Evolutionary conservation across 108 stramenopile species (phyloP).

Genomic region (Cyclostephanos invisitatus): DNA sequence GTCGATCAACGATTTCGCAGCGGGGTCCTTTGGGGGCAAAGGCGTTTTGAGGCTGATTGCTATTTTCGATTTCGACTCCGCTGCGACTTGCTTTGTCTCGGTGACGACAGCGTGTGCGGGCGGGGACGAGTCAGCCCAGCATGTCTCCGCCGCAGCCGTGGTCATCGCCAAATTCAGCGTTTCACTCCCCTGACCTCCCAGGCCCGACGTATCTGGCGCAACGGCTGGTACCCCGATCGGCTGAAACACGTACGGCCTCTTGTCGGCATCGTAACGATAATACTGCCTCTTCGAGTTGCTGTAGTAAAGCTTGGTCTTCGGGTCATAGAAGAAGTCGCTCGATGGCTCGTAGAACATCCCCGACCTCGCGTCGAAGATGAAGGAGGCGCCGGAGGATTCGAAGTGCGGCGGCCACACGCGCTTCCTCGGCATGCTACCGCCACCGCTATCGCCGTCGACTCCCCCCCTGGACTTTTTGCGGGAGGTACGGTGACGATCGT

Average conservation of each 20-base stretch:
- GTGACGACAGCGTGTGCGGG: neutral
- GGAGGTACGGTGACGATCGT: neutral
- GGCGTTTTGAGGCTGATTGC: slow-evolving; percentile 51
- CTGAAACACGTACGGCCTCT: slow-evolving; percentile 29
- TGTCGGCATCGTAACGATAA: slow-evolving; percentile 50
- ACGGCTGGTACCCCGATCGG: slow-evolving; percentile 19
- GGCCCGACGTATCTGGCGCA: neutral
- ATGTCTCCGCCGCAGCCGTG: neutral
- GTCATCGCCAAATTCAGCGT: neutral
- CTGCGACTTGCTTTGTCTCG: slow-evolving; percentile 23
- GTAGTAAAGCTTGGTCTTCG: slow-evolving; percentile 82
- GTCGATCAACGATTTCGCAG: slow-evolving; percentile 9
- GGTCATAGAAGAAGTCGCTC: slow-evolving; percentile 83
- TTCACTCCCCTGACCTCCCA: neutral
- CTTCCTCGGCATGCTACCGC: slow-evolving; percentile 8
- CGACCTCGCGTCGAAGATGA: slow-evolving; percentile 71
- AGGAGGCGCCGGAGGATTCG: slow-evolving; percentile 65
- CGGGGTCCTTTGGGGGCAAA: slow-evolving; percentile 8
- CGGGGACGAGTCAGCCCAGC: neutral
- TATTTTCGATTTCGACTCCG: slow-evolving; percentile 38
- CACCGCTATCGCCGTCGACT: neutral
- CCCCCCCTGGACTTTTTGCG: slow-evolving; percentile 5
- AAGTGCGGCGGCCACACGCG: slow-evolving; percentile 79
- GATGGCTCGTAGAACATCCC: slow-evolving; percentile 84
- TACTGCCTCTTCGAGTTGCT: slow-evolving; percentile 62